Percentiles rank a stretch among this genome's conserved stretches.
These are phyloP conservation scores for Artemisia annua DNA, from an alignment of 129 eudicot species.

Conservation along the genomic window DNA sequence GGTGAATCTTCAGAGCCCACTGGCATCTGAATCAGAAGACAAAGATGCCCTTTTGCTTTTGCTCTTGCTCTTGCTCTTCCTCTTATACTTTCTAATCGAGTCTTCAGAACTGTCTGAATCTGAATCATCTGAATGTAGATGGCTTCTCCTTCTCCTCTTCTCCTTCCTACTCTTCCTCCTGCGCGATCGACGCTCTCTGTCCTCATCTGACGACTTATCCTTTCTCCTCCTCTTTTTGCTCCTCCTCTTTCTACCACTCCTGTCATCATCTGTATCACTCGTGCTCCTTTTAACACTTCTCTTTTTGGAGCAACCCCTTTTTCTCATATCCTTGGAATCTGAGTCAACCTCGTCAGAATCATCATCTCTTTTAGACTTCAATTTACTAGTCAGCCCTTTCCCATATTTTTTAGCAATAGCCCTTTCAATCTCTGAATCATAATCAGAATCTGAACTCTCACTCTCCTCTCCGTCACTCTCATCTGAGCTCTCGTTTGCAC, in stretches of 20 bases:
- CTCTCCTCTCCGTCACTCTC: constrained; percentile 79
- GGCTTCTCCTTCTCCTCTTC: constrained; percentile 73
- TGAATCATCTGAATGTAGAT: constrained; percentile 54
- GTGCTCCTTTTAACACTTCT: constrained; percentile 45
- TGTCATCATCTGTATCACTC: constrained; percentile 50
- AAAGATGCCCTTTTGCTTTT: constrained; percentile 22
- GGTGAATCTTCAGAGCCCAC: constrained; percentile 64
- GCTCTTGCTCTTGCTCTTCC: constrained; percentile 38
- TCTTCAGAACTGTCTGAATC: constrained; percentile 44
- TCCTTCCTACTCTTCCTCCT: constrained; percentile 76
- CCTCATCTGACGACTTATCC: constrained; percentile 78
- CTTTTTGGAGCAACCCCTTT: constrained; percentile 66
- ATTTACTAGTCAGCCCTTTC: constrained; percentile 39
- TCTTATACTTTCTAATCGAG: constrained; percentile 43
- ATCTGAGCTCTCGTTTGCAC: constrained; percentile 41
- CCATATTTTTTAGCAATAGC: constrained; percentile 65
- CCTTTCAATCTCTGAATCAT: constrained; percentile 83
- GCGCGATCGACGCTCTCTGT: constrained; percentile 39
- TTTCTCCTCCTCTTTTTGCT: constrained; percentile 56
- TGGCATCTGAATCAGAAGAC: constrained; percentile 60
- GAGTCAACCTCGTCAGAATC: constrained; percentile 51
- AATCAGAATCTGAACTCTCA: constrained; percentile 83
- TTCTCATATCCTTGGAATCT: constrained; percentile 42
- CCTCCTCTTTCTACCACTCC: constrained; percentile 48
- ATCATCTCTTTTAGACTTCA: constrained; percentile 37